Base-by-base conservation (phyloP, 371 early-diverging fungal genomes). In the Mucor velutinosus region DNA sequence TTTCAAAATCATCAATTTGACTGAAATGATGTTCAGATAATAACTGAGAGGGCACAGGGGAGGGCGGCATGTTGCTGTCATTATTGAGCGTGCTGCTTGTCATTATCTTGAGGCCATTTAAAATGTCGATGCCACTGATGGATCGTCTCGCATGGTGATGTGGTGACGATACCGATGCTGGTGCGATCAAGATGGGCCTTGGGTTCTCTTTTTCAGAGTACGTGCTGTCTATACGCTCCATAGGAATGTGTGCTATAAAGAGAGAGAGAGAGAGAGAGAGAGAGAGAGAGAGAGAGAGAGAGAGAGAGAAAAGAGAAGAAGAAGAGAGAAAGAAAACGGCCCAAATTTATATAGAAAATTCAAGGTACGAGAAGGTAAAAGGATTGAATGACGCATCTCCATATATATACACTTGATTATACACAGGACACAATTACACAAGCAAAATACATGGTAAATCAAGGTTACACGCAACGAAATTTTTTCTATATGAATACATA, bases 1-100 rank as follows among this genome's bases (percentile, higher is more conserved):
- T 66, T 8, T 76, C 76, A 72, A 79, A 82, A 58, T 82, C 79
- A 23, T 82, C 82, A n/a, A 80, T 70, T 11, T 74, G 76, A 19
- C 67, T 70, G 27, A 64, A 64, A 27, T 64, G 67, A 25, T 61
- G 58, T 19, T 76, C 69, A 1, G 60, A 45, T n/a, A 67, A 43
- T 21, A 66, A 39, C 23, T 70, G 67, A 12, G 67, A 65, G 29
- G 70, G 65, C 7, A 69, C 57, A 51, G 67, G 74, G 2, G 68
- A 67, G 21, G 49, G n/a, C 11, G 67, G 70, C 56, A 67, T 61
- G 30, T 21, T 58, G 27, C 58, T 57, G 37, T 47, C 45, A 30
- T 21, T 60, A 33, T 29, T 58, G 51, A 5, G 55, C 17, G 43
- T 67, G 32, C 49, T 59, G 35, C 39, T 68, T 17, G 74, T 67